phyloP scores from a whole-genome alignment of 2,329 filamentous ascomycete species.

The Sclerotinia glacialis region DNA sequence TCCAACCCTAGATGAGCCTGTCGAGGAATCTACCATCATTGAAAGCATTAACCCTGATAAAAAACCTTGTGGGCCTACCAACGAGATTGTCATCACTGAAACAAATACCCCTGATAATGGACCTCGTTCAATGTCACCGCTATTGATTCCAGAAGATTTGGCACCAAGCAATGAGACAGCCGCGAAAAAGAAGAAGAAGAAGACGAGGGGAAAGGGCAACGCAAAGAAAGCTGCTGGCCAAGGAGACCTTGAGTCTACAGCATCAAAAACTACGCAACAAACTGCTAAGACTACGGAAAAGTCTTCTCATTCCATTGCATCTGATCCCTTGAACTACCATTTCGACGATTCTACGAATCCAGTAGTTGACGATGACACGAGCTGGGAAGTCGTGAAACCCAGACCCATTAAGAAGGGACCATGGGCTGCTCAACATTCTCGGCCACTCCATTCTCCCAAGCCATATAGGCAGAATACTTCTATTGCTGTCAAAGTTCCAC shows the following conservation, averaged over 20 bases:
- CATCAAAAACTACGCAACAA: neutral
- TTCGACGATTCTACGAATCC: conserved; percentile 1
- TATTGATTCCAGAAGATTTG: neutral
- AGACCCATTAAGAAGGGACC: neutral
- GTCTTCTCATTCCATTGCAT: neutral
- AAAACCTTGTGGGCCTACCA: too few species aligned
- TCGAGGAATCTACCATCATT: neutral
- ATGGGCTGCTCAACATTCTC: neutral
- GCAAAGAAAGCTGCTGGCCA: neutral
- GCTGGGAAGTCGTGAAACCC: conserved; percentile 16
- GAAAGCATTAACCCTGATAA: neutral
- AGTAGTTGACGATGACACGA: neutral
- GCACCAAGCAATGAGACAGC: neutral
- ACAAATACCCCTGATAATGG: neutral
- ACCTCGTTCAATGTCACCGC: conserved; percentile 1
- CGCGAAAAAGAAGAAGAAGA: conserved; percentile 5
- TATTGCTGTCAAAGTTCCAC: neutral
- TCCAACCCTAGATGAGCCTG: neutral
- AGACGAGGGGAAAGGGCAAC: neutral
- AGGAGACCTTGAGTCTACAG: neutral
- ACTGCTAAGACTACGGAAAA: neutral
- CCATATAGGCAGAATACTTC: neutral
- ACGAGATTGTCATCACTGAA: neutral
- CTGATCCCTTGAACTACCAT: conserved; percentile 16
- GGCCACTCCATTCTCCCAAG: neutral